phyloP scores from a whole-genome alignment of 2,329 filamentous ascomycete genomes.

The Clarireedia paspali region DNA sequence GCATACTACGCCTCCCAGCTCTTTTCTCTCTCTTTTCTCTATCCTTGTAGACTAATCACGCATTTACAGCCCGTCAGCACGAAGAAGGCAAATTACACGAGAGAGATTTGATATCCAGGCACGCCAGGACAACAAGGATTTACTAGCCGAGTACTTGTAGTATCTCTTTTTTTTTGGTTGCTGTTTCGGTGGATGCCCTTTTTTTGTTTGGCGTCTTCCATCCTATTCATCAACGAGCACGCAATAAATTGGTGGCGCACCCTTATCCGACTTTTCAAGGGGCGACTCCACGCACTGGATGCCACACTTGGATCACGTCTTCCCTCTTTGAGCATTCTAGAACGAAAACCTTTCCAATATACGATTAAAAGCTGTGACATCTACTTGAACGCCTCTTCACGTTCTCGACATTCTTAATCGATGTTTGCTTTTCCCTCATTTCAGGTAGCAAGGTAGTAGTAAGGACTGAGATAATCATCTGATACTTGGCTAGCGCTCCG shows the following conservation, averaged over 20 bases:
- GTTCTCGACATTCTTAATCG: background rate
- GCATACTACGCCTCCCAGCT: no score
- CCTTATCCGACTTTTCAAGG: background rate
- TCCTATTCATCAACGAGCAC: constrained; percentile 9
- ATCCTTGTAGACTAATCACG: background rate
- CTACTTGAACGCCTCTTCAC: background rate
- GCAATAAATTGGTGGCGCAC: constrained; percentile 9
- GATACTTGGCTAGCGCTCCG: background rate
- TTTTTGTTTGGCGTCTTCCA: constrained; percentile 1
- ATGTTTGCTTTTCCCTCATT: background rate
- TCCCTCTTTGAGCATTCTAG: constrained; percentile 1
- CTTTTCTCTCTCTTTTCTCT: no score
- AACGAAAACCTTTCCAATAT: background rate
- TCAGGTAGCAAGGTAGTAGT: background rate
- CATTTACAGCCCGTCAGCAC: no score
- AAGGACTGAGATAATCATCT: background rate
- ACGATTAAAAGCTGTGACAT: background rate
- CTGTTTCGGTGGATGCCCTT: background rate
- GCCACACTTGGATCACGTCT: constrained; percentile 4
- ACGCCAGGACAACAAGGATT: background rate
- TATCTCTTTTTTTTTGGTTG: background rate
- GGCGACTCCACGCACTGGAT: background rate
- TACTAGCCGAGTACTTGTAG: background rate
- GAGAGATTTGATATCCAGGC: background rate
- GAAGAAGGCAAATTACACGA: background rate